Percentiles rank a stretch among this genome's conserved stretches.
Conservation (phyloP, 2,329 filamentous ascomycete genomes). For the Tothia fuscella region DNA sequence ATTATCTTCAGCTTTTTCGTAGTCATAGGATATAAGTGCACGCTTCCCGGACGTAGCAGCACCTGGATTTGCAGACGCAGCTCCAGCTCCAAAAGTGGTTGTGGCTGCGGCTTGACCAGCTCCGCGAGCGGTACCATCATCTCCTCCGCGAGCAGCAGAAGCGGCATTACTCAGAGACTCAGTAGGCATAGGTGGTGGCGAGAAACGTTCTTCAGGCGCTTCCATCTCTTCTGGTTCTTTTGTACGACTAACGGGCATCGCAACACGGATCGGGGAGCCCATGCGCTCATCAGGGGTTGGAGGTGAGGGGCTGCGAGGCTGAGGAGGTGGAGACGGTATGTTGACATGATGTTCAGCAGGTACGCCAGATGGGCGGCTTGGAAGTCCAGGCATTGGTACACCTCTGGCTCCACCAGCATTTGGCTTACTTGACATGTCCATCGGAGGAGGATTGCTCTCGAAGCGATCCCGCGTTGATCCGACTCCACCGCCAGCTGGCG, state of each 20-base stretch:
- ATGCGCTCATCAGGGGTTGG: conserved; percentile 31
- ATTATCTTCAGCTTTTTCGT: conserved; percentile 95
- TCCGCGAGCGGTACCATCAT: conserved; percentile 42
- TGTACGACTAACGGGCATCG: conserved; percentile 67
- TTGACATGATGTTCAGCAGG: conserved; percentile 43
- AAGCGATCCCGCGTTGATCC: conserved; percentile 72
- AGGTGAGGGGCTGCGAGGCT: conserved; percentile 34
- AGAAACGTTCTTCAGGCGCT: conserved; percentile 36
- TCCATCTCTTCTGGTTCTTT: conserved; percentile 37
- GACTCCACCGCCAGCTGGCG: conserved; percentile 52
- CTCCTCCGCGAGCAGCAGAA: conserved; percentile 54
- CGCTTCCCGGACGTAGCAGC: conserved; percentile 46
- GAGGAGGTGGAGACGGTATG: conserved; percentile 30
- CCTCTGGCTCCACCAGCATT: conserved; percentile 53
- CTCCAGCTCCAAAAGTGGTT: conserved; percentile 31
- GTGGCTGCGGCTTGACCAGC: conserved; percentile 35
- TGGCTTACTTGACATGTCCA: conserved; percentile 57
- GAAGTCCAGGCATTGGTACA: conserved; percentile 67
- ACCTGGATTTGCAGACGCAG: conserved; percentile 24
- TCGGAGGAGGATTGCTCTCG: conserved; percentile 46
- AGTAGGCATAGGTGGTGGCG: conserved; percentile 49
- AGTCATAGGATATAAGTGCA: conserved; percentile 83
- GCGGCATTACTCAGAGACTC: conserved; percentile 51
- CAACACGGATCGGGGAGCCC: conserved; percentile 70
- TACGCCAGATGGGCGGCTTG: conserved; percentile 41